phyloP scores from a whole-genome alignment of 2,329 filamentous ascomycete species.

The Lasiodiplodia hormozganensis region DNA sequence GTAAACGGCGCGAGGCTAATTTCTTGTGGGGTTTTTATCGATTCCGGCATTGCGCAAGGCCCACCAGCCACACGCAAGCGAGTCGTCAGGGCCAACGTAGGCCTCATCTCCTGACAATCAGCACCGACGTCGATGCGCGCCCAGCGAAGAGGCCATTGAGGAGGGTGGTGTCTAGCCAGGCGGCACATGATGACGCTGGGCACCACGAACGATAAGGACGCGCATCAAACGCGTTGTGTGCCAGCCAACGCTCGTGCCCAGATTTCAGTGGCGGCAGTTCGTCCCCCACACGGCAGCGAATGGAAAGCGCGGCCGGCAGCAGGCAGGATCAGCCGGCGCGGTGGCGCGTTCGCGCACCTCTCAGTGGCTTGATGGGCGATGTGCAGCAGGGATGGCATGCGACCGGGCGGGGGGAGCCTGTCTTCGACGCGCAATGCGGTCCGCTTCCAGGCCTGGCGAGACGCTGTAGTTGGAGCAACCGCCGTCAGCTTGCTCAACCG shows the following conservation, averaged over 20 bases:
- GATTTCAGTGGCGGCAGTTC: conserved; percentile 7
- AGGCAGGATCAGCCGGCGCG: conserved; percentile 13
- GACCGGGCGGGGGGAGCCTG: background rate
- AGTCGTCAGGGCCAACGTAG: conserved; percentile 19
- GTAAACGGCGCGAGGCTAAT: too few species aligned
- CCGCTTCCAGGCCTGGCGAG: conserved; percentile 15
- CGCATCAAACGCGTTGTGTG: conserved; percentile 16
- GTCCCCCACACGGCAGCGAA: conserved; percentile 9
- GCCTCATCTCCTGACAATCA: conserved; percentile 14
- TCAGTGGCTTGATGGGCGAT: conserved; percentile 19
- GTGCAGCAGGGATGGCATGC: conserved; percentile 15
- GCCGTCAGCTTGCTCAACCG: conserved; percentile 7
- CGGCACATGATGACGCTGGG: background rate
- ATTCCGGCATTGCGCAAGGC: background rate
- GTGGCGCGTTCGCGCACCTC: background rate
- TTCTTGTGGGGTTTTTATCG: background rate
- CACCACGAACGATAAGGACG: background rate
- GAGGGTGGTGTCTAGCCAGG: background rate
- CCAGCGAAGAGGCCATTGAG: background rate
- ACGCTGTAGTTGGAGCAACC: background rate
- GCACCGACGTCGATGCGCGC: conserved; percentile 8
- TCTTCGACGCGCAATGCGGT: conserved; percentile 21
- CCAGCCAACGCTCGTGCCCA: background rate
- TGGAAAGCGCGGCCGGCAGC: background rate
- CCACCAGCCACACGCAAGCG: conserved; percentile 27